These are phyloP conservation scores for Populus euphratica DNA, from an alignment of 345 rosid species.

Conservation along the genomic window DNA sequence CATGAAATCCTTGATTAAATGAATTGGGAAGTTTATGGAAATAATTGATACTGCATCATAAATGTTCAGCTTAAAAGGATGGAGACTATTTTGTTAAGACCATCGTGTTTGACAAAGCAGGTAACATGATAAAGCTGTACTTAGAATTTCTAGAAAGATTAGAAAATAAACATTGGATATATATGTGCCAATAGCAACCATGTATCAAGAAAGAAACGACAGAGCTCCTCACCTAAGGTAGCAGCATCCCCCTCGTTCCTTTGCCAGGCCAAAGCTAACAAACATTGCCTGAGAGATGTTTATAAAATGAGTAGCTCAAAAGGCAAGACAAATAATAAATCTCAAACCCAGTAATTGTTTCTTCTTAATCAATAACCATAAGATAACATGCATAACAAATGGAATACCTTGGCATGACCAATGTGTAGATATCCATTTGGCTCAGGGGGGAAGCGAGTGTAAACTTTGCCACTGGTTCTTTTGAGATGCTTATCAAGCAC, in stretches of 20 bases:
- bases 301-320: conserved; percentile 1
- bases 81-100: not conserved
- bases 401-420: conserved; percentile 92
- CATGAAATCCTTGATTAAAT: not conserved
- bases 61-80: not conserved
- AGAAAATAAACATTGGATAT: not conserved
- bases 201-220: not conserved
- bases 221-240: conserved; percentile 59
- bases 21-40: not conserved
- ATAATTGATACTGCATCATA: not conserved
- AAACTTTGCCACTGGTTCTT: conserved; percentile 70
- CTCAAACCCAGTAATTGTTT: not conserved
- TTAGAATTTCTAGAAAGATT: not conserved
- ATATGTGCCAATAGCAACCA: not conserved
- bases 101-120: not conserved
- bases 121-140: not conserved
- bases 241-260: conserved; percentile 86
- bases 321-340: not conserved
- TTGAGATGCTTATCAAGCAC: conserved; percentile 77
- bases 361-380: not conserved
- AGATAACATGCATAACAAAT: not conserved
- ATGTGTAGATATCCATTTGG: conserved; percentile 99
- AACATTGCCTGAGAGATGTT: conserved; percentile 76
- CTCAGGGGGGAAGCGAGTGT: conserved; percentile 90
- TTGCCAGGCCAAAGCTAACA: conserved; percentile 92